Conservation (phyloP, 495 filamentous ascomycete species). For the Hyaloscypha finlandica region DNA sequence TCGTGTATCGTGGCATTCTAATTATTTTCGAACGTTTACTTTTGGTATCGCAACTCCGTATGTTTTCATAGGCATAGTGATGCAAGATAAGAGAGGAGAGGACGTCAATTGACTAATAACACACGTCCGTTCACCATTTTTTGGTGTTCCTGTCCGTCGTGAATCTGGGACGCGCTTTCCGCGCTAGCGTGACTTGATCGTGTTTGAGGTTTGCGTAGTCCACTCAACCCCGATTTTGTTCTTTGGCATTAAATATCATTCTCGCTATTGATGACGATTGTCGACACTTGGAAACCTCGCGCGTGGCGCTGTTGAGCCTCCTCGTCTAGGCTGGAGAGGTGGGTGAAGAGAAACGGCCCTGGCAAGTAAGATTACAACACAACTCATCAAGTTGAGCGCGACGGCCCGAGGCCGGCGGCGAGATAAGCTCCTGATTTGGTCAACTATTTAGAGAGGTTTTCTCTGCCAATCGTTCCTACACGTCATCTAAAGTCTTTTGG, state of each 20-base stretch:
- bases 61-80: too few relatives aligned
- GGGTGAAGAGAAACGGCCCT: neutral
- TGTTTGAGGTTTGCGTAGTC: constrained; percentile 1
- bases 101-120: too few relatives aligned
- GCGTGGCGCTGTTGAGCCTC: neutral
- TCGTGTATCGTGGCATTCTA: too few relatives aligned
- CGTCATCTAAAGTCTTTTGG: neutral
- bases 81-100: too few relatives aligned
- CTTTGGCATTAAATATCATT: neutral
- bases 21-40: too few relatives aligned
- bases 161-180: constrained; percentile 14
- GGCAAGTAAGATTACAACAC: neutral
- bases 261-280: neutral
- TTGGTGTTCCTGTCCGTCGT: neutral
- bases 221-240: too few relatives aligned
- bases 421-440: neutral
- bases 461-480: neutral
- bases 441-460: neutral
- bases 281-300: neutral
- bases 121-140: too few relatives aligned
- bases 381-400: neutral
- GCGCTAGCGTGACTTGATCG: constrained; percentile 3
- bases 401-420: constrained; percentile 8
- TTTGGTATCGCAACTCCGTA: too few relatives aligned
- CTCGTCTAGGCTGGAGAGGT: neutral